These are phyloP conservation scores for Gossypium gossypioides DNA, from an alignment of 441 rosid species.

Conservation along the genomic window DNA sequence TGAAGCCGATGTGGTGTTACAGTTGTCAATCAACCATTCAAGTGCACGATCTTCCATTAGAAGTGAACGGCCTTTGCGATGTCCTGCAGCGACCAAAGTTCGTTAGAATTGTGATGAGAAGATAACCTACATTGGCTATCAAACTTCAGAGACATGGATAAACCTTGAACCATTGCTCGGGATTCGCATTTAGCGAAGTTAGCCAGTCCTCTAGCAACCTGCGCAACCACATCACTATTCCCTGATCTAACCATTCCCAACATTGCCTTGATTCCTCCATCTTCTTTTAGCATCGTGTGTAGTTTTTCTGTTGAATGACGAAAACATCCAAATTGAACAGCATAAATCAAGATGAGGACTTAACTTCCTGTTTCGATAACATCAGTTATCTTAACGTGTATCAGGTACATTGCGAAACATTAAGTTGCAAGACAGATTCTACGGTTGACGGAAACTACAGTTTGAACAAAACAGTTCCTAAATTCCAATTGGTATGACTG, in stretches of 20 bases:
- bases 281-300: constrained; percentile 62
- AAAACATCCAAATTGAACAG: constrained; percentile 1
- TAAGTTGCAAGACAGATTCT: background rate
- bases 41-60: constrained; percentile 67
- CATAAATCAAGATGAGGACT: constrained; percentile 3
- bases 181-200: constrained; percentile 94
- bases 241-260: constrained; percentile 56
- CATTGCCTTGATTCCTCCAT: constrained; percentile 70
- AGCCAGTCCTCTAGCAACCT: constrained; percentile 90
- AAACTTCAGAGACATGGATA: constrained; percentile 2
- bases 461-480: background rate
- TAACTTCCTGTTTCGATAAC: background rate
- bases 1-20: constrained; percentile 46
- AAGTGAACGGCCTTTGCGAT: constrained; percentile 63
- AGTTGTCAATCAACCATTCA: constrained; percentile 63
- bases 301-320: constrained; percentile 44
- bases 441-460: background rate
- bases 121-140: background rate
- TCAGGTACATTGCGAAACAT: background rate
- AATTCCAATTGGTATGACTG: background rate
- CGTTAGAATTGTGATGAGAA: constrained; percentile 8
- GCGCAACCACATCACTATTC: constrained; percentile 60
- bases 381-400: background rate
- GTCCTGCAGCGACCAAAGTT: constrained; percentile 37
- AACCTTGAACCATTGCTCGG: constrained; percentile 70